Evolutionary conservation across 2,329 filamentous ascomycete species (phyloP).

Genomic region (Penicillium sp.): DNA sequence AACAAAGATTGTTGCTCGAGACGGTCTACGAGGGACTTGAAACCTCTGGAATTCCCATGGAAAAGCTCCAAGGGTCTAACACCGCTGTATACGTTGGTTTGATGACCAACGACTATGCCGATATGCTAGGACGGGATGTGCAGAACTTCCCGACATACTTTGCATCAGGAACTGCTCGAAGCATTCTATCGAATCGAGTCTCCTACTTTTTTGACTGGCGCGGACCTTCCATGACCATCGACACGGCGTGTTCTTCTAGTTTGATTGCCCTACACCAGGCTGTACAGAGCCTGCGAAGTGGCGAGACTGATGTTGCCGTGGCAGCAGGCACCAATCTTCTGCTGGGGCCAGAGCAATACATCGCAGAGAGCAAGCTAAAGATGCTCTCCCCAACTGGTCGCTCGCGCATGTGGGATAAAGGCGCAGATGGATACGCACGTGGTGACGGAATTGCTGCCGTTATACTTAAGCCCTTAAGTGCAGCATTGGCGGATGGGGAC

Average conservation of each 20-base stretch:
- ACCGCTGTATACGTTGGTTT: slow-evolving; percentile 27
- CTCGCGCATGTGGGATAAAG: slow-evolving; percentile 49
- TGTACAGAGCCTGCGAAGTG: slow-evolving; percentile 28
- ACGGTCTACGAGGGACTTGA: slow-evolving; percentile 28
- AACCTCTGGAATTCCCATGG: slow-evolving; percentile 23
- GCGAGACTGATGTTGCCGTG: slow-evolving; percentile 27
- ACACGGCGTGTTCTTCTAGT: slow-evolving; percentile 49
- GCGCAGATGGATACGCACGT: slow-evolving; percentile 51
- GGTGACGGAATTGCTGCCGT: slow-evolving; percentile 54
- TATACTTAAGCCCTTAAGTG: slow-evolving; percentile 51
- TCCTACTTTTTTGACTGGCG: slow-evolving; percentile 39
- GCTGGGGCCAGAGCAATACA: slow-evolving; percentile 32
- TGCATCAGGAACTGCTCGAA: slow-evolving; percentile 35
- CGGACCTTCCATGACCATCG: slow-evolving; percentile 45
- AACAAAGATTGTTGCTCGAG: slow-evolving; percentile 27
- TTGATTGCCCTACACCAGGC: slow-evolving; percentile 40
- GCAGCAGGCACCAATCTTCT: slow-evolving; percentile 28
- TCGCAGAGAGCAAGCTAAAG: slow-evolving; percentile 34
- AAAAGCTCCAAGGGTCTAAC: slow-evolving; percentile 24
- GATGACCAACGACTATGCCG: slow-evolving; percentile 30
- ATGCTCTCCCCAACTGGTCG: slow-evolving; percentile 54
- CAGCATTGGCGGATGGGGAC: slow-evolving; percentile 50
- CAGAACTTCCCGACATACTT: slow-evolving; percentile 25
- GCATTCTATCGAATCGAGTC: slow-evolving; percentile 42
- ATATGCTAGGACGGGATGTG: slow-evolving; percentile 22